A percentile compares a stretch with the other conserved stretches of the same genome.
Conservation (phyloP, 2,329 filamentous ascomycete species). For the Apiospora marii region DNA sequence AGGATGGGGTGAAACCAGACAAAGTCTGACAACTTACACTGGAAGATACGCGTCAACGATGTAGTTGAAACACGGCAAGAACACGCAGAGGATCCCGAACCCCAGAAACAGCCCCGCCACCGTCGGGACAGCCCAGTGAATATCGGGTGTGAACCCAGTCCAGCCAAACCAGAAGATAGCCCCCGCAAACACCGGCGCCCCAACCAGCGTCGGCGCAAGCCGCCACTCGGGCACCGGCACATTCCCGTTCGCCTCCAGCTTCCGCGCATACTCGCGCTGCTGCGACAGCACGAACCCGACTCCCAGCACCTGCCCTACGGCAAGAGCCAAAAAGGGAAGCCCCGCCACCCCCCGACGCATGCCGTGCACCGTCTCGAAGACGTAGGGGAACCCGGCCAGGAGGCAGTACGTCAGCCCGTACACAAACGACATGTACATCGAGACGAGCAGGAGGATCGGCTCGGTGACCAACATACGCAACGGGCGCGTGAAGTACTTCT, state of each 20-base stretch:
- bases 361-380: slow-evolving; percentile 11
- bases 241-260: background rate
- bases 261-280: background rate
- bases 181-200: slow-evolving; percentile 2
- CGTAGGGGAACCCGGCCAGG: slow-evolving; percentile 21
- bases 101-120: slow-evolving; percentile 9
- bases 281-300: slow-evolving; percentile 6
- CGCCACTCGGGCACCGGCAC: slow-evolving; percentile 23
- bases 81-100: slow-evolving; percentile 19
- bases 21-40: background rate
- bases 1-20: background rate
- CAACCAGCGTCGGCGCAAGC: background rate
- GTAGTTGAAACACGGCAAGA: slow-evolving; percentile 23
- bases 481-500: slow-evolving; percentile 24
- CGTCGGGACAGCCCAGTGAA: slow-evolving; percentile 22
- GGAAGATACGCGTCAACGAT: slow-evolving; percentile 19
- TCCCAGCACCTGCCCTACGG: background rate
- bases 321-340: slow-evolving; percentile 18
- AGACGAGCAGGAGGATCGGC: slow-evolving; percentile 22
- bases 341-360: background rate
- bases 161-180: slow-evolving; percentile 20
- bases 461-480: slow-evolving; percentile 23
- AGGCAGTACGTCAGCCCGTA: slow-evolving; percentile 22
- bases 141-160: slow-evolving; percentile 11
- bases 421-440: slow-evolving; percentile 24